Conservation (phyloP, 2,329 filamentous ascomycete genomes). For the Sordariomycetes sp. region DNA sequence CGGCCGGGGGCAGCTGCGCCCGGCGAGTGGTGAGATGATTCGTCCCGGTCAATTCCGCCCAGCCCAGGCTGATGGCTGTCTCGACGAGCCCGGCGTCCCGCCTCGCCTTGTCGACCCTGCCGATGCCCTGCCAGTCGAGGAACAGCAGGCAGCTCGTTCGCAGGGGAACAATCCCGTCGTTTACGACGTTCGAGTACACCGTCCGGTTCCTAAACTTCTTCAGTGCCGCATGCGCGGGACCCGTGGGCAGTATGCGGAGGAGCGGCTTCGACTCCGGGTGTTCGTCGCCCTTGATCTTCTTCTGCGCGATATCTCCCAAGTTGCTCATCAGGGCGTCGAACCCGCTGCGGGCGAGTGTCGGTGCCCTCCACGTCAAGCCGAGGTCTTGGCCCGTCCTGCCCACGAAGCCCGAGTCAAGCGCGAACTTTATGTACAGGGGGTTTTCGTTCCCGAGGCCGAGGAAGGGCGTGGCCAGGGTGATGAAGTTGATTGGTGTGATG, state of each 20-base stretch:
- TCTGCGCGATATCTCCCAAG: conserved; percentile 57
- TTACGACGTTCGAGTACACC: conserved; percentile 93
- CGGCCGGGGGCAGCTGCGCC: conserved; percentile 29
- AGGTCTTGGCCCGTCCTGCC: conserved; percentile 94
- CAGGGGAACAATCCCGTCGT: conserved; percentile 91
- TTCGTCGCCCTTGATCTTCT: conserved; percentile 43
- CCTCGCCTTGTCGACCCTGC: conserved; percentile 86
- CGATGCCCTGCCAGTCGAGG: conserved; percentile 89
- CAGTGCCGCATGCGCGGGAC: conserved; percentile 78
- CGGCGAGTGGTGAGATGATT: conserved; percentile 39
- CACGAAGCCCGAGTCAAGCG: conserved; percentile 88
- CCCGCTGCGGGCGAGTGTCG: conserved; percentile 72
- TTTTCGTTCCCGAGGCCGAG: conserved; percentile 94
- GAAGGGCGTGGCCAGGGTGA: conserved; percentile 78
- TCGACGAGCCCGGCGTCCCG: conserved; percentile 87
- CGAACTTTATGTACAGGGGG: conserved; percentile 93
- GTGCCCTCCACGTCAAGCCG: conserved; percentile 86
- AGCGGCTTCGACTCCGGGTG: conserved; percentile 82
- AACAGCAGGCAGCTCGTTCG: conserved; percentile 95
- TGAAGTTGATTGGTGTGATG: conserved; percentile 84
- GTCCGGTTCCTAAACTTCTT: conserved; percentile 85
- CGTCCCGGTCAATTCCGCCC: conserved; percentile 79
- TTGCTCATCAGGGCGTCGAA: conserved; percentile 84
- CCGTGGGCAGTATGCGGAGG: conserved; percentile 78
- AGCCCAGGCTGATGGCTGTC: conserved; percentile 87